These are phyloP conservation scores for Stephanodiscus minutulus DNA, from an alignment of 108 stramenopile species.

Conservation along the genomic window DNA sequence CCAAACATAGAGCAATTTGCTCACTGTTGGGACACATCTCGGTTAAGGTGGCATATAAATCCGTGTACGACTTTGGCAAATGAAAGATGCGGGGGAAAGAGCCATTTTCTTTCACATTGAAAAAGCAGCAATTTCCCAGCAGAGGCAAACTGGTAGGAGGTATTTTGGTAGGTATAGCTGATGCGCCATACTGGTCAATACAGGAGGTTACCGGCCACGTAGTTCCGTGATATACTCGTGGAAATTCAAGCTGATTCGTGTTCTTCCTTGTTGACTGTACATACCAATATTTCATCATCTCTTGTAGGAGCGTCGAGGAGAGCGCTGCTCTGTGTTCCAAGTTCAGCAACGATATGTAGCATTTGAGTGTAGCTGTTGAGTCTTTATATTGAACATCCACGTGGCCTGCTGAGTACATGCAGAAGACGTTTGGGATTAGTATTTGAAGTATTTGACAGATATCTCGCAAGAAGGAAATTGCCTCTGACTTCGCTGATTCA, in stretches of 20 bases:
- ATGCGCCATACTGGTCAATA: not conserved
- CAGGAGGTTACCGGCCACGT: constrained; percentile 65
- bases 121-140: constrained; percentile 18
- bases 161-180: constrained; percentile 4
- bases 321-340: constrained; percentile 64
- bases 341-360: constrained; percentile 39
- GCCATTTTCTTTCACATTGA: not conserved
- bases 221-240: constrained; percentile 42
- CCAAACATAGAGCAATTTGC: constrained; percentile 82
- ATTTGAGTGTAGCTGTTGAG: constrained; percentile 13
- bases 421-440: constrained; percentile 51
- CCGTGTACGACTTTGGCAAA: constrained; percentile 86
- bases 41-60: constrained; percentile 81
- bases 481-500: constrained; percentile 52
- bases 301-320: constrained; percentile 49
- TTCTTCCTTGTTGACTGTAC: constrained; percentile 24
- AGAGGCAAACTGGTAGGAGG: constrained; percentile 27
- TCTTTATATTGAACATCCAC: constrained; percentile 4
- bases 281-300: constrained; percentile 45
- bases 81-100: constrained; percentile 52
- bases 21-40: constrained; percentile 72
- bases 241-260: constrained; percentile 14
- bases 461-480: constrained; percentile 64
- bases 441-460: constrained; percentile 64
- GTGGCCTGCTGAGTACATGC: not conserved